These are phyloP conservation scores for Gnomoniopsis sp. DNA, from an alignment of 2,329 filamentous ascomycete species.

Conservation along the genomic window DNA sequence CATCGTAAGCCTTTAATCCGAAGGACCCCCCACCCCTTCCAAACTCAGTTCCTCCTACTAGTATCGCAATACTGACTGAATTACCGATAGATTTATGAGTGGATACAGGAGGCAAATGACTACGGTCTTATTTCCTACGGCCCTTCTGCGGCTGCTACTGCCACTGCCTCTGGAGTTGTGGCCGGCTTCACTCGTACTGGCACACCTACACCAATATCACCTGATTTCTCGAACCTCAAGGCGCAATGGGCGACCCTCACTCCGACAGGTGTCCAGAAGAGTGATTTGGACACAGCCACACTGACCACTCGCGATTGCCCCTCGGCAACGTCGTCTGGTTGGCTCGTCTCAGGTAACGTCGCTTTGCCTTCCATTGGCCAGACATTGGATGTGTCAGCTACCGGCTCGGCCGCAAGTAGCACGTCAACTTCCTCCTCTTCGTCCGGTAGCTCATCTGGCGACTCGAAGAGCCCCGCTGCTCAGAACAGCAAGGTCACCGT, in stretches of 20 bases:
- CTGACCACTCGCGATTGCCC: constrained; percentile 69
- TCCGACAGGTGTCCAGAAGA: constrained; percentile 64
- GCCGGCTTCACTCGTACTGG: constrained; percentile 70
- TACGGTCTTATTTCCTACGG: constrained; percentile 82
- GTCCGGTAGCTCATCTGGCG: constrained; percentile 22
- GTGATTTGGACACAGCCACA: constrained; percentile 59
- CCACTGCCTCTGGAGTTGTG: constrained; percentile 51
- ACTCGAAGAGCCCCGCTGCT: constrained; percentile 38
- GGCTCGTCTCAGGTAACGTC: constrained; percentile 70
- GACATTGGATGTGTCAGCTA: constrained; percentile 28
- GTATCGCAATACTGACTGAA: too few species aligned
- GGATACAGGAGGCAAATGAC: constrained; percentile 80
- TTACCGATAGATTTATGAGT: too few species aligned
- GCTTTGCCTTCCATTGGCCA: constrained; percentile 67
- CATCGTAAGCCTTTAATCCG: too few species aligned
- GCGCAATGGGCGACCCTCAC: constrained; percentile 70
- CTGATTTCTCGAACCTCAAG: constrained; percentile 77
- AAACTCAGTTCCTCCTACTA: too few species aligned
- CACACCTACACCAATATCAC: constrained; percentile 67
- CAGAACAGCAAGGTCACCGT: constrained; percentile 45
- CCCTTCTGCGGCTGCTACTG: constrained; percentile 47
- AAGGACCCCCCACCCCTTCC: too few species aligned
- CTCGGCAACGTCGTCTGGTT: constrained; percentile 57
- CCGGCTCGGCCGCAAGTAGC: constrained; percentile 24
- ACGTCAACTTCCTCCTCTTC: constrained; percentile 24